These are phyloP conservation scores for Teratosphaeria epicoccoides DNA, from an alignment of 2,329 filamentous ascomycete genomes.

Conservation along the genomic window DNA sequence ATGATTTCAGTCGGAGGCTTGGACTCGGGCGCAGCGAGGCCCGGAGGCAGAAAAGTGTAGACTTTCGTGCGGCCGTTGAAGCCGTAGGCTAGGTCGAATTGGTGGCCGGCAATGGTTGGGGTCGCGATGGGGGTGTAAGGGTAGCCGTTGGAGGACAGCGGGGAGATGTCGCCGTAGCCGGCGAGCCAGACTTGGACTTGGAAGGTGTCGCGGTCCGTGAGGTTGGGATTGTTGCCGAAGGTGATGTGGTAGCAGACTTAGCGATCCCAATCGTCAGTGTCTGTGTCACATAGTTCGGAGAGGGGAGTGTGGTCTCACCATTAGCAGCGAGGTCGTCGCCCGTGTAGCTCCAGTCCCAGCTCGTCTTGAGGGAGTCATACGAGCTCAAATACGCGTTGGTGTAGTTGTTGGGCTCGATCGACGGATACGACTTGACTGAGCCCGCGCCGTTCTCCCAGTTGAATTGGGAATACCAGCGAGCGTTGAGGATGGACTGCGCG, in stretches of 20 bases:
- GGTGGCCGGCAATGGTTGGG: conserved; percentile 4
- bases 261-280: conserved; percentile 34
- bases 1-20: too few relatives aligned
- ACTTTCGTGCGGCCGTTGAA: conserved; percentile 11
- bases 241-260: conserved; percentile 48
- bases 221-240: conserved; percentile 42
- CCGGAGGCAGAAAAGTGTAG: conserved; percentile 10
- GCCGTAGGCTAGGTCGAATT: conserved; percentile 10
- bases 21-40: conserved; percentile 7
- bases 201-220: conserved; percentile 38
- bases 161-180: conserved; percentile 9
- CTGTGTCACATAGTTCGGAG: too few relatives aligned
- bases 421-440: conserved; percentile 33
- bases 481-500: conserved; percentile 7
- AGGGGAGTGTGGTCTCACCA: too few relatives aligned
- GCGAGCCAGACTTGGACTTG: conserved; percentile 34
- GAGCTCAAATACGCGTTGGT: conserved; percentile 23
- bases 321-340: conserved; percentile 31
- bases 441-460: conserved; percentile 15
- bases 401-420: conserved; percentile 26
- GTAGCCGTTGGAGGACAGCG: conserved; percentile 12
- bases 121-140: conserved; percentile 11
- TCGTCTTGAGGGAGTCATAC: conserved; percentile 33
- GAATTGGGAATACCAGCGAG: conserved; percentile 13
- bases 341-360: conserved; percentile 41